These are phyloP conservation scores for Laguncularia racemosa DNA, from an alignment of 345 rosid genomes.

Conservation along the genomic window DNA sequence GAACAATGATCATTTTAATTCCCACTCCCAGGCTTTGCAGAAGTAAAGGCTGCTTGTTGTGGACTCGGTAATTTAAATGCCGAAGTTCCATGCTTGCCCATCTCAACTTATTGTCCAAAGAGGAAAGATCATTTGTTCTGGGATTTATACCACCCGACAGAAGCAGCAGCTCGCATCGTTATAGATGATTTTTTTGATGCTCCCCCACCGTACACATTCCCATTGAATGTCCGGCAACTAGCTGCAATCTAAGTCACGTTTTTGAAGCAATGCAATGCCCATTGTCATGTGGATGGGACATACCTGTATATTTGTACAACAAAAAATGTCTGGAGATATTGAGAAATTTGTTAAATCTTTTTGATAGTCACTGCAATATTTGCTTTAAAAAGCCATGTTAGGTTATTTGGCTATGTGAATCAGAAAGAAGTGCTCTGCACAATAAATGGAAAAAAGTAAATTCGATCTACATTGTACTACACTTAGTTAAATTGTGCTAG, in stretches of 20 bases:
- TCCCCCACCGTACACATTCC: constrained; percentile 29
- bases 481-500: no score
- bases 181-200: constrained; percentile 43
- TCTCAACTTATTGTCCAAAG: constrained; percentile 47
- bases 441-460: no score
- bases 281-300: background rate
- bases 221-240: constrained; percentile 42
- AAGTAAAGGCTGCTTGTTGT: constrained; percentile 70
- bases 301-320: background rate
- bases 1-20: background rate
- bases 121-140: constrained; percentile 60
- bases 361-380: background rate
- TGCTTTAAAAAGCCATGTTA: no score
- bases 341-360: no score
- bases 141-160: constrained; percentile 72
- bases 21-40: constrained; percentile 40
- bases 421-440: no score
- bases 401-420: no score
- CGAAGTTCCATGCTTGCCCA: constrained; percentile 38
- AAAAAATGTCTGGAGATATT: no score
- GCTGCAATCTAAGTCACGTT: constrained; percentile 14
- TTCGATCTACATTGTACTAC: no score
- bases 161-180: constrained; percentile 36
- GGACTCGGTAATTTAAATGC: constrained; percentile 62
- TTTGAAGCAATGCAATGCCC: background rate